Percentiles rank a stretch among this genome's conserved stretches.
Conservation (phyloP, 2,329 filamentous ascomycete genomes). For the Aspergillus vadensis region DNA sequence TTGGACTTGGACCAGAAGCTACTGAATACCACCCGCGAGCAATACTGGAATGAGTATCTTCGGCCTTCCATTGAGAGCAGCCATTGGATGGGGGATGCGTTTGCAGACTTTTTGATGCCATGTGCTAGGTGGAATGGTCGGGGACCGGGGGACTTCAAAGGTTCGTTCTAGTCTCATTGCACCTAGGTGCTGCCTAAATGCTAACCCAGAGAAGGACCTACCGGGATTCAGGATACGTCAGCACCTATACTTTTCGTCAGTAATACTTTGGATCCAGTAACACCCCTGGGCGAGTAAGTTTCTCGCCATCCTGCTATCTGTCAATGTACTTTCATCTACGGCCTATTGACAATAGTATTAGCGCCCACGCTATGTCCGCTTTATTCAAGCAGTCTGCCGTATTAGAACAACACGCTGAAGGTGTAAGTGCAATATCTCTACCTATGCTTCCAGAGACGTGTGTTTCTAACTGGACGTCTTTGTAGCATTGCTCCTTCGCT, state of each 20-base stretch:
- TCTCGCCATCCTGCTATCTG: neutral
- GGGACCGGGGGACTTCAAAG: neutral
- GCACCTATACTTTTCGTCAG: neutral
- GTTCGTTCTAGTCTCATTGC: no score
- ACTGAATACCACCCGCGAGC: neutral
- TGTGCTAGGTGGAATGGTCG: neutral
- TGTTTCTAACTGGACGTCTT: neutral
- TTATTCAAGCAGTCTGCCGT: neutral
- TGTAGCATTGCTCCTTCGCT: neutral
- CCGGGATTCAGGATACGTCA: neutral
- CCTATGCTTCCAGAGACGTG: neutral
- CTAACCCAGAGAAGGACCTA: neutral
- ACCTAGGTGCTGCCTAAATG: no score
- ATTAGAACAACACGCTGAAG: neutral
- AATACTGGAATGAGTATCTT: neutral
- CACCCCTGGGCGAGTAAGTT: neutral
- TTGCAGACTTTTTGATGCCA: neutral
- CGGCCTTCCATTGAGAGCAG: neutral
- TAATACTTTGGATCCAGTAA: neutral
- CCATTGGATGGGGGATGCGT: neutral
- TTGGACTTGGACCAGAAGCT: neutral
- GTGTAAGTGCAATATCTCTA: neutral
- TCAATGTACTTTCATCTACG: neutral
- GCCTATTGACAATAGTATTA: neutral
- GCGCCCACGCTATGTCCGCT: neutral